Evolutionary conservation across 2,329 filamentous ascomycete species (phyloP).

Genomic region (Emydomyces testavorans): DNA sequence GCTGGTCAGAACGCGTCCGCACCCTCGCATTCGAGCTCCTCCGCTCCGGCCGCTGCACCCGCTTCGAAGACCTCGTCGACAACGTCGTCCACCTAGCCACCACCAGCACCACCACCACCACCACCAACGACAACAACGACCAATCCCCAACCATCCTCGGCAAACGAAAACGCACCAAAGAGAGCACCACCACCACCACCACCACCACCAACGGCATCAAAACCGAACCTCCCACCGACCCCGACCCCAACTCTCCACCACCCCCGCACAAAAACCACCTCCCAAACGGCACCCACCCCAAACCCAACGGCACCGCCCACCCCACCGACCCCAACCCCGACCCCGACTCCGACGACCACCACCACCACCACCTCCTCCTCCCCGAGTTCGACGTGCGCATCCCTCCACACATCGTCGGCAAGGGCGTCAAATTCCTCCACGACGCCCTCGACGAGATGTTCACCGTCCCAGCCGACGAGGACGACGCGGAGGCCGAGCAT

Average conservation of each 20-base stretch:
- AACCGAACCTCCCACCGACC: slow-evolving; percentile 2
- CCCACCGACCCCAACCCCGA: background rate
- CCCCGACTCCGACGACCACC: background rate
- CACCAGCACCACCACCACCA: slow-evolving; percentile 22
- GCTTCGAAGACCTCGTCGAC: slow-evolving; percentile 45
- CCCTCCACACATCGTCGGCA: slow-evolving; percentile 39
- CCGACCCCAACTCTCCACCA: too few species aligned
- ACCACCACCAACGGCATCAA: slow-evolving; percentile 24
- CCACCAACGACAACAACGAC: slow-evolving; percentile 9
- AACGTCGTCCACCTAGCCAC: slow-evolving; percentile 41
- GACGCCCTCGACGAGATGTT: slow-evolving; percentile 36
- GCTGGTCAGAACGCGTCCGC: slow-evolving; percentile 48
- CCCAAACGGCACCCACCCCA: background rate
- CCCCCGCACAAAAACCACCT: too few species aligned
- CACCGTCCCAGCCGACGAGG: slow-evolving; percentile 30
- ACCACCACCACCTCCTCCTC: background rate
- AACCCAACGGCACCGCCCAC: background rate
- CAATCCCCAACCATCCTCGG: background rate
- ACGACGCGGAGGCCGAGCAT: slow-evolving; percentile 21
- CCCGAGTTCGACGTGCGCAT: slow-evolving; percentile 35
- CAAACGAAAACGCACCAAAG: slow-evolving; percentile 14
- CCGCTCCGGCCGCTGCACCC: slow-evolving; percentile 46
- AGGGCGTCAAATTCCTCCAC: slow-evolving; percentile 42
- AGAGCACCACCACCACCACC: slow-evolving; percentile 13
- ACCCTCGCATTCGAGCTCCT: slow-evolving; percentile 46